Evolutionary conservation across 2,329 filamentous ascomycete genomes (phyloP), one percentile per base, ranked within the genome.

Genomic region (Colletotrichum eleusines): DNA sequence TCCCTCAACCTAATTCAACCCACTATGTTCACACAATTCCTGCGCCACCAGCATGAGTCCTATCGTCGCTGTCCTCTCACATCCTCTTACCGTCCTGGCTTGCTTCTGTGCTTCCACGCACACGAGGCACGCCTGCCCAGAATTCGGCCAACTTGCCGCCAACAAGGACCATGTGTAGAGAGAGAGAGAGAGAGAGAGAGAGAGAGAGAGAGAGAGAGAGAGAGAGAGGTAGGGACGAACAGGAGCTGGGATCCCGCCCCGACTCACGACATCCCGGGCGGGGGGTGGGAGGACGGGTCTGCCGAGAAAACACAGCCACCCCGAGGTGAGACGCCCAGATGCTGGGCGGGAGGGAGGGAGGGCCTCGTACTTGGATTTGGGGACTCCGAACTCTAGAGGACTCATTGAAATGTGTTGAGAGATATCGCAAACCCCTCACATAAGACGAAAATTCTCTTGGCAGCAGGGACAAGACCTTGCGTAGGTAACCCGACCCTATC

Each of bases 261-360:
- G 68, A 59, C 54, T 62, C 50, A 68, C 64, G 44, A 59, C 58
- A n/a, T 53, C n/a, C 58, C 68, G 68, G 64, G 64, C 68, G 64
- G 57, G 68, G 42, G 68, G 38, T 28, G 14, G 61, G 44, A 63
- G 23, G 42, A 71, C 64, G 58, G 68, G 58, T 71, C 68, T 53
- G 68, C 68, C 64, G 51, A 71, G 68, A 68, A n/a, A 71, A 71
- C 68, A 71, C 64, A 71, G 68, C 68, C 64, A 71, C 64, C 57
- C 68, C 68, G 68, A 68, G n/a, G 57, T 71, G 64, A 68, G 68
- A 68, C 64, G 68, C 68, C 68, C 64, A 71, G 68, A 33, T n/a
- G 51, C 64, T 71, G 63, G 63, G 63, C 68, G 58, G 57, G 16
- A 46, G 50, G 28, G 50, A 53, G 31, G 51, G 5, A 20, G 14